Percentiles rank a stretch among this genome's conserved stretches.
Evolutionary conservation across 2,329 filamentous ascomycete genomes (phyloP).

Genomic region (Lachnellula suecica): DNA sequence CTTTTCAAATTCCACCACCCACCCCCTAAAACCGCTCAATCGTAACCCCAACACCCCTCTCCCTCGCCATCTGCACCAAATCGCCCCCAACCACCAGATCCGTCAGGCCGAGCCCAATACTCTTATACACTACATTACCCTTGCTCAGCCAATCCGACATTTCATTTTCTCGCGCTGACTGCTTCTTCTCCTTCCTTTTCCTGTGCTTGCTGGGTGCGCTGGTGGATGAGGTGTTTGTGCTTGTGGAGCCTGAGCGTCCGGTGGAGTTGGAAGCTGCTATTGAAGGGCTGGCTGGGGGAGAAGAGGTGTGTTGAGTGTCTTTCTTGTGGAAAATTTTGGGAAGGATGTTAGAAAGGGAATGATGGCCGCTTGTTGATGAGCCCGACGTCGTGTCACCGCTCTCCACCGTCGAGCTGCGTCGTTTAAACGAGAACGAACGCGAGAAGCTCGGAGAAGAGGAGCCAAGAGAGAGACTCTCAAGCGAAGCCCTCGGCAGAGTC

Average conservation of each 20-base stretch:
- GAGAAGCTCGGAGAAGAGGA: neutral
- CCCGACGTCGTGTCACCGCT: neutral
- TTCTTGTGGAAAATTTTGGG: neutral
- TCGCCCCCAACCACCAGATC: conserved; percentile 62
- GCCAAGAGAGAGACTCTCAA: neutral
- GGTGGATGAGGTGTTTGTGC: neutral
- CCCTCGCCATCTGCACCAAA: conserved; percentile 53
- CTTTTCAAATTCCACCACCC: neutral
- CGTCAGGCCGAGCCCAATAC: conserved; percentile 66
- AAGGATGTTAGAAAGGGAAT: neutral
- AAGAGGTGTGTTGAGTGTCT: neutral
- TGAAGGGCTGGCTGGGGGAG: neutral
- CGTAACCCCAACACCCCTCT: conserved; percentile 53
- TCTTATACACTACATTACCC: conserved; percentile 69
- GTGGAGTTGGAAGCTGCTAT: neutral
- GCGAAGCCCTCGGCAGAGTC: conserved; percentile 2
- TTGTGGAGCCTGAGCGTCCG: neutral
- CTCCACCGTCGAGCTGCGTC: neutral
- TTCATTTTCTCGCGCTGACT: conserved; percentile 43
- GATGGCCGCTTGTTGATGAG: neutral
- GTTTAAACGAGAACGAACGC: no score
- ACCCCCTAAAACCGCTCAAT: conserved; percentile 49
- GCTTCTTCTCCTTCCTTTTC: conserved; percentile 18
- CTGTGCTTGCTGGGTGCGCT: neutral
- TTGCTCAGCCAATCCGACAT: conserved; percentile 55